Percentiles rank a stretch among this genome's conserved stretches.
phyloP scores from a whole-genome alignment of 768 basidiomycete species.

The Saitozyma sp. region DNA sequence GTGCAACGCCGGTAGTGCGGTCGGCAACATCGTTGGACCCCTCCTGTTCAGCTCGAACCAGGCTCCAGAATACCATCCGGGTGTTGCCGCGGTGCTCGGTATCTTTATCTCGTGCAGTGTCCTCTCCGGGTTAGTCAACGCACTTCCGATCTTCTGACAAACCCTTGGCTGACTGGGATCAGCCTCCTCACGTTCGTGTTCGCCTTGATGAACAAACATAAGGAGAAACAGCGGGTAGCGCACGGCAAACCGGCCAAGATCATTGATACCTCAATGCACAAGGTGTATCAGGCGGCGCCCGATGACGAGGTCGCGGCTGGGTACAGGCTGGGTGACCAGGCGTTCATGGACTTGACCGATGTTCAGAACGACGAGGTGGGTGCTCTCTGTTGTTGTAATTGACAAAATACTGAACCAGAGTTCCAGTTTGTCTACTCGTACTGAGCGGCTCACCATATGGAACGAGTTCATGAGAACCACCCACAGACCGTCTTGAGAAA shows the following conservation, averaged over 20 bases:
- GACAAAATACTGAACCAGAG: not conserved
- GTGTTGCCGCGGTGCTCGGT: not conserved
- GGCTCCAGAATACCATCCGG: not conserved
- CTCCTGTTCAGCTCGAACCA: not conserved
- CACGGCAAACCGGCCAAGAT: slow-evolving; percentile 47
- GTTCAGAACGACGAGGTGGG: slow-evolving; percentile 13
- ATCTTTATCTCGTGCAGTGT: not conserved
- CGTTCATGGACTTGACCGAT: slow-evolving; percentile 20
- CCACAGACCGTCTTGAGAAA: too few species aligned
- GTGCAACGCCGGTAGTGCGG: not conserved
- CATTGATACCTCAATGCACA: slow-evolving; percentile 27
- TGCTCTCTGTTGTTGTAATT: not conserved
- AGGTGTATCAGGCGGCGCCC: not conserved
- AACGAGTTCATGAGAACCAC: too few species aligned
- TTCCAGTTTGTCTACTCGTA: not conserved
- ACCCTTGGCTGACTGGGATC: not conserved
- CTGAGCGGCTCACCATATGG: not conserved
- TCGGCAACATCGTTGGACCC: slow-evolving; percentile 1
- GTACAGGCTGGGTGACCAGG: slow-evolving; percentile 13
- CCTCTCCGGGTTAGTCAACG: not conserved
- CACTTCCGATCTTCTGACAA: not conserved
- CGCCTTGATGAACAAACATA: slow-evolving; percentile 31
- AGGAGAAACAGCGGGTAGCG: slow-evolving; percentile 38
- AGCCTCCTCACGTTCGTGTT: not conserved
- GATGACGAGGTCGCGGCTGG: not conserved